These are phyloP conservation scores for Fusarium continuum DNA, from an alignment of 2,329 filamentous ascomycete species.

Conservation along the genomic window DNA sequence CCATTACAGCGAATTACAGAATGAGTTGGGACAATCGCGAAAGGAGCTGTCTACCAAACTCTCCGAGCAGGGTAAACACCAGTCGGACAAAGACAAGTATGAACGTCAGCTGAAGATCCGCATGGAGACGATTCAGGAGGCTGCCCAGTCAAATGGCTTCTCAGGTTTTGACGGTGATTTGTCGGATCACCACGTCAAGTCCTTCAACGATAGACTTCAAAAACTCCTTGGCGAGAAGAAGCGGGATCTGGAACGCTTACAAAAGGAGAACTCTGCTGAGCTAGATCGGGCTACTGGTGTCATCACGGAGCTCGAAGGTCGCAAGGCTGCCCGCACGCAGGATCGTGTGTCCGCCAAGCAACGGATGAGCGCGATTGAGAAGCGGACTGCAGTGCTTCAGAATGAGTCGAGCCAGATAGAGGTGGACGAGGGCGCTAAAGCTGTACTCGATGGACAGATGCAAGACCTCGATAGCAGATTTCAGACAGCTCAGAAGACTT, in stretches of 20 bases:
- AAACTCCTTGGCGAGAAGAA: slow-evolving; percentile 82
- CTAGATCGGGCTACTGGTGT: slow-evolving; percentile 75
- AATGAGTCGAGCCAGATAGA: slow-evolving; percentile 75
- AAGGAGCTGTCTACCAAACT: slow-evolving; percentile 61
- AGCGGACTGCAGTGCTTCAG: slow-evolving; percentile 72
- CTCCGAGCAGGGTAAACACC: slow-evolving; percentile 76
- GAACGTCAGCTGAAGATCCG: slow-evolving; percentile 80
- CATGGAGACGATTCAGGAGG: slow-evolving; percentile 77
- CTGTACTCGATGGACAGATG: slow-evolving; percentile 77
- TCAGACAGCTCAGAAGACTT: slow-evolving; percentile 67
- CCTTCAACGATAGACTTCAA: slow-evolving; percentile 81
- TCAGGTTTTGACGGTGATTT: slow-evolving; percentile 85
- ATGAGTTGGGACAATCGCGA: slow-evolving; percentile 56
- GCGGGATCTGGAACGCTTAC: slow-evolving; percentile 76
- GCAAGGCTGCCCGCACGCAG: slow-evolving; percentile 76
- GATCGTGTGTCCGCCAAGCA: slow-evolving; percentile 78
- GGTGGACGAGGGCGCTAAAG: slow-evolving; percentile 85
- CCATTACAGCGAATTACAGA: slow-evolving; percentile 72
- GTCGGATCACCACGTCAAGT: slow-evolving; percentile 74
- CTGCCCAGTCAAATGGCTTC: slow-evolving; percentile 79
- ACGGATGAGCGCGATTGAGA: slow-evolving; percentile 78
- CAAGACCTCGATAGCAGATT: slow-evolving; percentile 74
- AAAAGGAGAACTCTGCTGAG: slow-evolving; percentile 77
- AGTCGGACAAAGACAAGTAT: slow-evolving; percentile 88
- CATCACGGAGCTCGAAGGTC: slow-evolving; percentile 78